phyloP scores from a whole-genome alignment of 768 basidiomycete genomes.

The Suillus ampliporus region DNA sequence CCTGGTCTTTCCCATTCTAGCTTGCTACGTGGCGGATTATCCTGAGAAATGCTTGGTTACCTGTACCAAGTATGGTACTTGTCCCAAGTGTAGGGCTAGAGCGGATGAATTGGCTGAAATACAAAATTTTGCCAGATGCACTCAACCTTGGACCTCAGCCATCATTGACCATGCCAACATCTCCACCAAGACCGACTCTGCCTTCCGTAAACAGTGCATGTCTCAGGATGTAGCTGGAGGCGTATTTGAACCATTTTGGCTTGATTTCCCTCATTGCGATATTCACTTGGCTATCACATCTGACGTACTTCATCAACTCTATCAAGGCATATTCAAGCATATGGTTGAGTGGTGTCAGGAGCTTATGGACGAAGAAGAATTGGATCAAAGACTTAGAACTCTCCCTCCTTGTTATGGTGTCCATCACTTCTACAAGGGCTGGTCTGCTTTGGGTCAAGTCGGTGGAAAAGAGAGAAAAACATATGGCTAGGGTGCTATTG shows the following conservation, averaged over 20 bases:
- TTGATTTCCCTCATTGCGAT: conserved; percentile 27
- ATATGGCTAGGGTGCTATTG: too few species aligned
- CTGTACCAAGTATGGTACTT: conserved; percentile 7
- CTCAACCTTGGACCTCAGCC: not conserved
- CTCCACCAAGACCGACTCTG: too few species aligned
- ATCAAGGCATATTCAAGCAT: conserved; percentile 35
- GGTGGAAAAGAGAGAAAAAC: too few species aligned
- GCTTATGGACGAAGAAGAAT: too few species aligned
- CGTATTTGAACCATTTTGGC: too few species aligned
- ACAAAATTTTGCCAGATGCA: not conserved
- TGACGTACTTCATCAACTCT: conserved; percentile 34
- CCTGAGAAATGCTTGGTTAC: conserved; percentile 15
- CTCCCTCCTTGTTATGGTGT: too few species aligned
- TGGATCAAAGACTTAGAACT: too few species aligned
- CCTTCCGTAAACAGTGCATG: too few species aligned
- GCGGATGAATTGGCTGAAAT: not conserved
- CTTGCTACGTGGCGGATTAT: conserved; percentile 16
- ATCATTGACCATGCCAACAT: too few species aligned
- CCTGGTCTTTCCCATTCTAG: not conserved
- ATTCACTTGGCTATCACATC: conserved; percentile 29
- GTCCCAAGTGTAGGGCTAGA: not conserved
- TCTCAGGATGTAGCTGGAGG: too few species aligned
- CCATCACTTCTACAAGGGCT: too few species aligned
- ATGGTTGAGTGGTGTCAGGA: conserved; percentile 29
- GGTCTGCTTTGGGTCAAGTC: too few species aligned